Percentiles rank a stretch among this genome's conserved stretches.
Evolutionary conservation across 495 filamentous ascomycete genomes (phyloP).

Genomic region (Aspergillus sclerotiicarbonarius): DNA sequence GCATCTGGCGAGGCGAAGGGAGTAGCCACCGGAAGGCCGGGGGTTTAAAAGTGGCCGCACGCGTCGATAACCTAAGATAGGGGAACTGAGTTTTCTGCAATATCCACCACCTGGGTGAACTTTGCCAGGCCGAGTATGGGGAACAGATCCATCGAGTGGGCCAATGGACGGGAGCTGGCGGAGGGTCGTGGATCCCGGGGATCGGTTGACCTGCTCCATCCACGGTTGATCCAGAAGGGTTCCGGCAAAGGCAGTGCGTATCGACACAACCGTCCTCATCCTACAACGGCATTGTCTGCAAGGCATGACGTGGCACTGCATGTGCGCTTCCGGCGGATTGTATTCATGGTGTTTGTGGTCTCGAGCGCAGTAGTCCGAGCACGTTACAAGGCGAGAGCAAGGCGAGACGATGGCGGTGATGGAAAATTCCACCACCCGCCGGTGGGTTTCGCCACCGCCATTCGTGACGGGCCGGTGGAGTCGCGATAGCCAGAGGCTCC

Average conservation of each 20-base stretch:
- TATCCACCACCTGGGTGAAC: constrained; percentile 7
- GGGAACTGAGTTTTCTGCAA: constrained; percentile 2
- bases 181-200: constrained; percentile 14
- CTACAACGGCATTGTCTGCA: neutral
- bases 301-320: neutral
- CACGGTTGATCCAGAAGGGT: constrained; percentile 8
- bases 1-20: neutral
- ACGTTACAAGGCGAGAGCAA: neutral
- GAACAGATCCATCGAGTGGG: constrained; percentile 5
- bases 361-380: neutral
- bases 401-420: neutral
- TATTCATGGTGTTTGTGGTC: neutral
- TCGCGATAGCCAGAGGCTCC: neutral
- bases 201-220: constrained; percentile 21
- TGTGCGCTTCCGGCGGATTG: neutral
- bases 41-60: neutral
- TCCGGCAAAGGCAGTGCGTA: neutral
- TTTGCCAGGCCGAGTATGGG: neutral
- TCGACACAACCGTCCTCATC: neutral
- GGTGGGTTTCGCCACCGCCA: neutral
- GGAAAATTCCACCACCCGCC: neutral
- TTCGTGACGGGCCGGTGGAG: constrained; percentile 2
- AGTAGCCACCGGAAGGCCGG: neutral
- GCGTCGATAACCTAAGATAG: constrained; percentile 7
- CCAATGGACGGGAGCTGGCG: constrained; percentile 17